Evolutionary conservation across 2,329 filamentous ascomycete species (phyloP).

Genomic region (Neonectria punicea): DNA sequence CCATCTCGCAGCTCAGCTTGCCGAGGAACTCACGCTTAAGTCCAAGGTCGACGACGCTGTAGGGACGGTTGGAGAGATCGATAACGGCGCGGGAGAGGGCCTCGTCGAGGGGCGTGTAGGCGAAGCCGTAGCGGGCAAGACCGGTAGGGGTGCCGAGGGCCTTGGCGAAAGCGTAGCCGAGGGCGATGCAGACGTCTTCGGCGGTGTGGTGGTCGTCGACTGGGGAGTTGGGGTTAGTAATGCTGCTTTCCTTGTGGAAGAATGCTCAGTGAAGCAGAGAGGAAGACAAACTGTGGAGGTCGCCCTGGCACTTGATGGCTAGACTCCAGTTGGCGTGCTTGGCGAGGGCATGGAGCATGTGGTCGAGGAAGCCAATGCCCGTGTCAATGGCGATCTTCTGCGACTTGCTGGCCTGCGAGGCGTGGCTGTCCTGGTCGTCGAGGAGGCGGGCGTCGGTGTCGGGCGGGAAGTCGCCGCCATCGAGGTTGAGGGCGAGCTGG

Average conservation of each 20-base stretch:
- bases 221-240: constrained; percentile 47
- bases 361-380: constrained; percentile 96
- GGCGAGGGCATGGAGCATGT: constrained; percentile 96
- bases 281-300: constrained; percentile 83
- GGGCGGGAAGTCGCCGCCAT: constrained; percentile 82
- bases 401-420: constrained; percentile 82
- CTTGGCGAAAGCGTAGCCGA: constrained; percentile 84
- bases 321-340: constrained; percentile 97
- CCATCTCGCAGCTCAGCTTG: constrained; percentile 94
- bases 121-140: constrained; percentile 89
- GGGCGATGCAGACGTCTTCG: constrained; percentile 92
- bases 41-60: constrained; percentile 83
- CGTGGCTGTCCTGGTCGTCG: constrained; percentile 71
- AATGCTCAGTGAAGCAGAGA: background rate
- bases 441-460: constrained; percentile 68
- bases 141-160: constrained; percentile 83
- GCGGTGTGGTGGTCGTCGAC: constrained; percentile 99
- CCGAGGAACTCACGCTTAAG: constrained; percentile 93
- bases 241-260: too few relatives aligned
- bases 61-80: constrained; percentile 93
- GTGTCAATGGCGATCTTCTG: constrained; percentile 91
- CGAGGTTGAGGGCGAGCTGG: constrained; percentile 89
- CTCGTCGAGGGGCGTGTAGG: constrained; percentile 94
- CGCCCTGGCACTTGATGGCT: constrained; percentile 82
- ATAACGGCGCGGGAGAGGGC: constrained; percentile 93